Evolutionary conservation across 1,284 basidiomycete genomes (phyloP).

Genomic region (Fomitopsis betulina): DNA sequence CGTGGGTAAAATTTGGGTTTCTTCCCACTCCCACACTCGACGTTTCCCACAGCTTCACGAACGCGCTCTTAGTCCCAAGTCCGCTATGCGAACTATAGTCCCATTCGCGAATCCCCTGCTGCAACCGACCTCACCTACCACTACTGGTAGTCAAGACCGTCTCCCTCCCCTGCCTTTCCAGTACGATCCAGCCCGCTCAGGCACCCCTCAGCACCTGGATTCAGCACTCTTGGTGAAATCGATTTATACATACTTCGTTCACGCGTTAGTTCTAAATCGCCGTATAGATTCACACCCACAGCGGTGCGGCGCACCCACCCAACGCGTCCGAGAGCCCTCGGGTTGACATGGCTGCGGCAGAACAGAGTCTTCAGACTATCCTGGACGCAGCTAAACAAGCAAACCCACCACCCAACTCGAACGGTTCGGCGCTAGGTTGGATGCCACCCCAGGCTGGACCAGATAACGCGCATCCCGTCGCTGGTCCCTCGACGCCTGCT

Average conservation of each 20-base stretch:
- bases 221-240: conserved; percentile 38
- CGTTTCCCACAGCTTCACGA: conserved; percentile 25
- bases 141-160: conserved; percentile 30
- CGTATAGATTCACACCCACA: conserved; percentile 24
- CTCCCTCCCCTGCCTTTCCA: conserved; percentile 25
- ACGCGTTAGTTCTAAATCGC: conserved; percentile 18
- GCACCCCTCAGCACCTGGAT: conserved; percentile 33
- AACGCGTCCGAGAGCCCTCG: conserved; percentile 19
- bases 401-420: conserved; percentile 19
- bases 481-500: conserved; percentile 4
- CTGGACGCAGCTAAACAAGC: conserved; percentile 41
- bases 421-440: conserved; percentile 41
- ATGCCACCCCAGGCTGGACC: conserved; percentile 16
- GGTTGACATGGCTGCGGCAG: conserved; percentile 34
- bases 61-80: conserved; percentile 17
- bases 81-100: conserved; percentile 31
- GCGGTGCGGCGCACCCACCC: conserved; percentile 17
- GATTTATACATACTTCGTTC: conserved; percentile 28
- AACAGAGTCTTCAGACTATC: conserved; percentile 62
- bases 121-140: conserved; percentile 39
- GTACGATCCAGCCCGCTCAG: conserved; percentile 32
- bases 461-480: background rate
- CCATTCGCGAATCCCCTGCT: conserved; percentile 31
- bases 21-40: conserved; percentile 32
- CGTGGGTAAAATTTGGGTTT: conserved; percentile 31